A percentile compares a stretch with the other conserved stretches of the same genome.
These are phyloP conservation scores for Papiliotrema flavescens DNA, from an alignment of 1,284 basidiomycete species.

Conservation along the genomic window DNA sequence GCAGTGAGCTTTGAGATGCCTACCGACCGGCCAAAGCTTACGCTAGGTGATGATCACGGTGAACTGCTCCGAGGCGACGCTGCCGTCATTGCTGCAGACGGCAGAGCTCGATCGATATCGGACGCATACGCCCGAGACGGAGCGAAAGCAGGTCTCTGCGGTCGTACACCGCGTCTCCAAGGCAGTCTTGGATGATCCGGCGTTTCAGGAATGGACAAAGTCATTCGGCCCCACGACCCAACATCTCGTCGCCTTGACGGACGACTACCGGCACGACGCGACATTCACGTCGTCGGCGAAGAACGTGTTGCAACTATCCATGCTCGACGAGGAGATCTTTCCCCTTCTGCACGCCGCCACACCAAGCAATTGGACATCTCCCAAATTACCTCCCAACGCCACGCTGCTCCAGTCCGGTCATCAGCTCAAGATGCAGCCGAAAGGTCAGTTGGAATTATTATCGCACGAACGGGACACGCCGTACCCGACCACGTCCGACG, in stretches of 20 bases:
- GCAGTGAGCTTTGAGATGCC: conserved; percentile 30
- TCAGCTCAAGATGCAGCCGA: neutral
- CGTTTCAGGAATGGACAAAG: conserved; percentile 70
- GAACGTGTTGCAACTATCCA: conserved; percentile 66
- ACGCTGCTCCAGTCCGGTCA: conserved; percentile 42
- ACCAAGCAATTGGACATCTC: conserved; percentile 12
- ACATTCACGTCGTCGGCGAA: conserved; percentile 72
- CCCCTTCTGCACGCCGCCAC: conserved; percentile 58
- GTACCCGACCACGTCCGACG: neutral
- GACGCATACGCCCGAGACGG: conserved; percentile 13
- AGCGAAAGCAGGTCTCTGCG: conserved; percentile 50
- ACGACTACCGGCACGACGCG: conserved; percentile 61
- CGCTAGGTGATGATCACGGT: conserved; percentile 34
- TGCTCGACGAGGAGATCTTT: conserved; percentile 72
- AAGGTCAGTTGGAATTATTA: neutral
- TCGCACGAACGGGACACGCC: neutral
- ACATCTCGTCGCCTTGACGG: conserved; percentile 66
- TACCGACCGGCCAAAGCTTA: neutral
- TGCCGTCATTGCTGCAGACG: conserved; percentile 50
- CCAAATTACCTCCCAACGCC: conserved; percentile 53
- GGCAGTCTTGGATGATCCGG: conserved; percentile 63
- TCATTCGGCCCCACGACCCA: conserved; percentile 60
- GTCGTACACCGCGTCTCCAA: conserved; percentile 67
- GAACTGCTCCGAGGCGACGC: conserved; percentile 31
- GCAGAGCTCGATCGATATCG: conserved; percentile 56